Evolutionary conservation across 257 asterid genomes (phyloP).

Genomic region (Primulina eburnea): DNA sequence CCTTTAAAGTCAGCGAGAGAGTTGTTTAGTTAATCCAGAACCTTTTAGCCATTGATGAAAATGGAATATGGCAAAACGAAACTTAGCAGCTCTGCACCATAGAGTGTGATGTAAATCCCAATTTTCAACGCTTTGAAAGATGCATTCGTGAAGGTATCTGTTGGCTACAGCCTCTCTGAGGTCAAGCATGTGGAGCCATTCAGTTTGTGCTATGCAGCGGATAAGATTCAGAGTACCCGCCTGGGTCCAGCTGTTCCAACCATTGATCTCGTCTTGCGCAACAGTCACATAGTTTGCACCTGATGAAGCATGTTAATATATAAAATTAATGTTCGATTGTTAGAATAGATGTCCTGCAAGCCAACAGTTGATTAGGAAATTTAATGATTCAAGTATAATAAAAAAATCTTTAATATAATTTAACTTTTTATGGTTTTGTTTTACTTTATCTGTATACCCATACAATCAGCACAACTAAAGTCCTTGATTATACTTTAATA

Average conservation of each 20-base stretch:
- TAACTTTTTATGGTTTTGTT: no score
- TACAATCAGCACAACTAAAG: no score
- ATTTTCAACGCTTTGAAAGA: slow-evolving; percentile 27
- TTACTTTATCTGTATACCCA: no score
- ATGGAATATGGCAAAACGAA: slow-evolving; percentile 29
- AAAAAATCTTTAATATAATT: no score
- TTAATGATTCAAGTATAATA: no score
- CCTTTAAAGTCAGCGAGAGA: slow-evolving; percentile 24
- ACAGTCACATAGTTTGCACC: slow-evolving; percentile 8
- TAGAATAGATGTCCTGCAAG: no score
- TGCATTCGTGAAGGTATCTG: slow-evolving; percentile 28
- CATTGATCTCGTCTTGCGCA: slow-evolving; percentile 28
- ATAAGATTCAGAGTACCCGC: not conserved
- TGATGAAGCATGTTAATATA: no score
- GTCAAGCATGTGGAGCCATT: slow-evolving; percentile 38
- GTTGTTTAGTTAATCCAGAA: slow-evolving; percentile 25
- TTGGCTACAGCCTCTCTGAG: slow-evolving; percentile 19
- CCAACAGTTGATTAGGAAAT: no score
- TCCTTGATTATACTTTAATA: no score
- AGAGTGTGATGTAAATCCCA: slow-evolving; percentile 24
- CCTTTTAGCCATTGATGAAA: slow-evolving; percentile 22
- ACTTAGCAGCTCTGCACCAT: slow-evolving; percentile 30
- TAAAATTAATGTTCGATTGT: no score
- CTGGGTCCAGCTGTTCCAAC: slow-evolving; percentile 33
- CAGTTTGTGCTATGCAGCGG: slow-evolving; percentile 22